Conservation (phyloP, 148 eudicot genomes). For the Dianthus caryophyllus region DNA sequence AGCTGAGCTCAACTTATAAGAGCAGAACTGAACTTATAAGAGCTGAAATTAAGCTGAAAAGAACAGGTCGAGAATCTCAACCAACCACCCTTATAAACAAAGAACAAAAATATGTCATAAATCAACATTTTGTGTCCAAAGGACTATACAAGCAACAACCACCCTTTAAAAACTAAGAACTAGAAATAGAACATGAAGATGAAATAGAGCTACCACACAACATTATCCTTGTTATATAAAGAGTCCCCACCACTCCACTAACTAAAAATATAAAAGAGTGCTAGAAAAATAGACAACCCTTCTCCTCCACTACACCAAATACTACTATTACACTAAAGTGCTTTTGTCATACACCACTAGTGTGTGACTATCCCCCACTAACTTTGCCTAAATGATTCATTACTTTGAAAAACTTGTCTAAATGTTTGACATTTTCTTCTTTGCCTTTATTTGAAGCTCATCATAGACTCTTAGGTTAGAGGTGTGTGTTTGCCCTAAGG, state of each 20-base stretch:
- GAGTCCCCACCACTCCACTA: slow-evolving; percentile 60
- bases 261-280: slow-evolving; percentile 19
- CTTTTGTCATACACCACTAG: slow-evolving; percentile 59
- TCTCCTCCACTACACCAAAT: too few species aligned
- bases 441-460: slow-evolving; percentile 36
- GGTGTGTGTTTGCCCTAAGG: slow-evolving; percentile 18
- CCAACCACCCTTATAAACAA: too few species aligned
- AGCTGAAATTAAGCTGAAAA: too few species aligned
- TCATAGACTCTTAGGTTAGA: slow-evolving; percentile 34
- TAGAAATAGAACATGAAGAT: too few species aligned
- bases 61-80: too few species aligned
- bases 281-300: slow-evolving; percentile 18
- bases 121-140: too few species aligned
- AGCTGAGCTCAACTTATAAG: too few species aligned
- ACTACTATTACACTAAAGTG: slow-evolving; percentile 51
- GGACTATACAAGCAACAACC: too few species aligned
- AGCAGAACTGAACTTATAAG: too few species aligned
- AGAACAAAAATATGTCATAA: too few species aligned
- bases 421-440: slow-evolving; percentile 44
- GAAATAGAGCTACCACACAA: neutral
- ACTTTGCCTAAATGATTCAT: slow-evolving; percentile 18
- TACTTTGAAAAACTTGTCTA: slow-evolving; percentile 21
- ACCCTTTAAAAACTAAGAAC: too few species aligned
- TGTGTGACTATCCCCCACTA: slow-evolving; percentile 12
- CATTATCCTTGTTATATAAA: slow-evolving; percentile 3